These are phyloP conservation scores for Phytophthora citricola DNA, from an alignment of 352 stramenopile genomes.

Conservation along the genomic window DNA sequence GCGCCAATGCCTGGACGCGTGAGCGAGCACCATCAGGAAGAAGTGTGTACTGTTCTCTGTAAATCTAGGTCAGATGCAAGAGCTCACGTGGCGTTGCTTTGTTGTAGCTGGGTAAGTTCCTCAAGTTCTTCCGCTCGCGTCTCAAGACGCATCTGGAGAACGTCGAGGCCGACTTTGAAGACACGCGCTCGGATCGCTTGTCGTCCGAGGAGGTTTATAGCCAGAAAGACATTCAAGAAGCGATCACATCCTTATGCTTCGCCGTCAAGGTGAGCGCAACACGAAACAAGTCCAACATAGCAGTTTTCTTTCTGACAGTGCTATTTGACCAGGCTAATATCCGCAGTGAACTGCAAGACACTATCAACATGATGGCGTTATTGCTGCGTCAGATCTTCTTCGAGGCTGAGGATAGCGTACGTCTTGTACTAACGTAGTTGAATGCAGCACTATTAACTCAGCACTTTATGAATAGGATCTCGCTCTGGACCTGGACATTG, in stretches of 20 bases:
- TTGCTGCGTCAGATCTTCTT: slow-evolving; percentile 83
- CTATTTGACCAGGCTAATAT: slow-evolving; percentile 56
- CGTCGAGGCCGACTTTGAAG: slow-evolving; percentile 86
- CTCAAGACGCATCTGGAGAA: slow-evolving; percentile 81
- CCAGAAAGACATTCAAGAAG: slow-evolving; percentile 83
- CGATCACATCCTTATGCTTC: slow-evolving; percentile 79
- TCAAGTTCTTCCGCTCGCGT: slow-evolving; percentile 88
- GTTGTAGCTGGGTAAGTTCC: slow-evolving; percentile 73
- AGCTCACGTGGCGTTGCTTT: slow-evolving; percentile 15
- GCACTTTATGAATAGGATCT: slow-evolving; percentile 59
- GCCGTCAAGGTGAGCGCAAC: slow-evolving; percentile 69
- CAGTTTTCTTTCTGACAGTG: neutral
- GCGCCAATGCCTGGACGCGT: slow-evolving; percentile 34
- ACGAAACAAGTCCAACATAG: neutral
- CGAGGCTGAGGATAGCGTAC: slow-evolving; percentile 71
- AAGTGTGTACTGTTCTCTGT: slow-evolving; percentile 40
- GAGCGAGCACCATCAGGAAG: slow-evolving; percentile 67
- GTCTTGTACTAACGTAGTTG: neutral
- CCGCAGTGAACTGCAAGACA: slow-evolving; percentile 81
- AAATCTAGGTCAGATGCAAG: neutral
- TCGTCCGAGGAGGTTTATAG: slow-evolving; percentile 86
- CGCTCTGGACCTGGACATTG: slow-evolving; percentile 73
- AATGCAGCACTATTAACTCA: too few species aligned
- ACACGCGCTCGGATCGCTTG: slow-evolving; percentile 82
- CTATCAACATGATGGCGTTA: slow-evolving; percentile 89